These are phyloP conservation scores for Botrytis elliptica DNA, from an alignment of 2,329 filamentous ascomycete genomes.

Conservation along the genomic window DNA sequence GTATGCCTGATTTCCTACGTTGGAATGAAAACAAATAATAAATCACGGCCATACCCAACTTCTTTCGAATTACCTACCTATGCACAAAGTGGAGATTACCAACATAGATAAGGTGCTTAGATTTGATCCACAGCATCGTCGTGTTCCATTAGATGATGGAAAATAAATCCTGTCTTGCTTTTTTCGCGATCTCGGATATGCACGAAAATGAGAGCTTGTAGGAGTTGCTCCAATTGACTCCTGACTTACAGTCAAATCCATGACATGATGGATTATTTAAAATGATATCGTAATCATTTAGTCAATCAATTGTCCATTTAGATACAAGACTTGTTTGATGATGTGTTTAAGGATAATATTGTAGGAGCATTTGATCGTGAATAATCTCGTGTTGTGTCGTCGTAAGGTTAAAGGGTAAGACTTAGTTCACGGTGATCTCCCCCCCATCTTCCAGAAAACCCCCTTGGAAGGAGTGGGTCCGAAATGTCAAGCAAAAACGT, in stretches of 20 bases:
- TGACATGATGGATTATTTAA: neutral
- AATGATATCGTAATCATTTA: constrained; percentile 1
- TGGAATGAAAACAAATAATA: constrained; percentile 1
- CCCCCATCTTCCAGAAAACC: constrained; percentile 18
- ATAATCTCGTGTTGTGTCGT: neutral
- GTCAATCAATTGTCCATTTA: neutral
- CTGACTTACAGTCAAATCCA: neutral
- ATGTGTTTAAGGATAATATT: neutral
- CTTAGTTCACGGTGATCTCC: constrained; percentile 7
- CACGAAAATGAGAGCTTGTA: neutral
- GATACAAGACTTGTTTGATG: neutral
- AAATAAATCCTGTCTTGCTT: neutral
- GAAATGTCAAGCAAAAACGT: neutral
- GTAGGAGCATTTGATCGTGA: neutral
- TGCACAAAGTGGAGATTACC: constrained; percentile 13
- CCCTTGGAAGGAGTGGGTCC: constrained; percentile 9
- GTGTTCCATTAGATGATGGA: too few relatives aligned
- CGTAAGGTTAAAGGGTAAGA: neutral
- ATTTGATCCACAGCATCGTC: neutral
- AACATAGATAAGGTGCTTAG: constrained; percentile 7
- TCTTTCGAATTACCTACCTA: neutral
- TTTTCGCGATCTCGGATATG: constrained; percentile 12
- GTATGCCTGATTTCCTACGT: constrained; percentile 1
- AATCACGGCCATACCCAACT: neutral
- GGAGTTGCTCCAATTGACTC: neutral